A percentile compares a stretch with the other conserved stretches of the same genome.
phyloP scores from a whole-genome alignment of 352 stramenopile species.

The Aphanomyces cochlioides region DNA sequence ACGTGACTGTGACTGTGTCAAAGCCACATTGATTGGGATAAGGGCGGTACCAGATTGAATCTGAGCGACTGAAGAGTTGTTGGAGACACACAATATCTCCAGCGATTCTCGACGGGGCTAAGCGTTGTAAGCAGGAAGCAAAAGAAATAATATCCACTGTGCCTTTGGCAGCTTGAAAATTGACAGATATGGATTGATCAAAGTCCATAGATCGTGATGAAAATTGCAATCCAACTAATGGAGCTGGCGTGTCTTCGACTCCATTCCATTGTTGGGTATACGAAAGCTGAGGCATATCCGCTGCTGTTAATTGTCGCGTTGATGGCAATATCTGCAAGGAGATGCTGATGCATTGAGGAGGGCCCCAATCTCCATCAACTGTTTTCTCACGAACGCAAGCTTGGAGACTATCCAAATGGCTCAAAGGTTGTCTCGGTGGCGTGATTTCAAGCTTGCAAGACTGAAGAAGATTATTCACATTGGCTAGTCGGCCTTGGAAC shows the following conservation, averaged over 20 bases:
- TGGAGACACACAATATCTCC: background rate
- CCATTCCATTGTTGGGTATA: background rate
- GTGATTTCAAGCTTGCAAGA: background rate
- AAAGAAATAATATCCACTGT: background rate
- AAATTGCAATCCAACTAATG: background rate
- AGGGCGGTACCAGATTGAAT: slow-evolving; percentile 4
- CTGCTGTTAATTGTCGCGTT: background rate
- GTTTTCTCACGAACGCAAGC: background rate
- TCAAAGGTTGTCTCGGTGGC: too few relatives aligned
- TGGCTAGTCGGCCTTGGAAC: background rate
- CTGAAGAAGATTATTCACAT: background rate
- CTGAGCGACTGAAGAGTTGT: background rate
- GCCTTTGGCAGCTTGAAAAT: background rate
- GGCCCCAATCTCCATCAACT: background rate
- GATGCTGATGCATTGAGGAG: too few relatives aligned
- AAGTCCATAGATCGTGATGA: background rate
- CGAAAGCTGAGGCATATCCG: background rate
- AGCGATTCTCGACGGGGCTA: background rate
- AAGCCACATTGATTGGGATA: background rate
- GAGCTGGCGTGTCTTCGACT: background rate
- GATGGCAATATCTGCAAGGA: too few relatives aligned
- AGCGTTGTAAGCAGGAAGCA: background rate
- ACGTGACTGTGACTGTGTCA: background rate
- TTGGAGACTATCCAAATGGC: background rate
- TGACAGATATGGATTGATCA: background rate